Conservation (phyloP, 441 rosid species). For the Viola pubescens region DNA sequence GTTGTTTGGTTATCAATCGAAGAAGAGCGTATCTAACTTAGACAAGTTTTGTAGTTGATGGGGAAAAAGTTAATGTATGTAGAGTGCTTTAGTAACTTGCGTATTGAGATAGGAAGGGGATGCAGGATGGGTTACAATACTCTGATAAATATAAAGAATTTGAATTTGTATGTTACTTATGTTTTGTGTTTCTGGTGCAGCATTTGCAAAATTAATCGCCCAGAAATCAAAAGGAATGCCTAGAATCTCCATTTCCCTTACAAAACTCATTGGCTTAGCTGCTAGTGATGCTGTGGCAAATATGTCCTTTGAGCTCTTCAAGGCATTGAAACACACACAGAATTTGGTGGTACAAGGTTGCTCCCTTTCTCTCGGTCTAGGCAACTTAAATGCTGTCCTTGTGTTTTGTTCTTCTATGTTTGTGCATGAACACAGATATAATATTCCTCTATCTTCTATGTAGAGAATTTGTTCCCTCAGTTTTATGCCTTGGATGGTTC, state of each 20-base stretch:
- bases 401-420: background rate
- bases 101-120: background rate
- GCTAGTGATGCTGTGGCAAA: constrained; percentile 51
- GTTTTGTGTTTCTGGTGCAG: constrained; percentile 31
- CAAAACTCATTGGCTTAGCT: constrained; percentile 42
- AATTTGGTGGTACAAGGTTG: constrained; percentile 39
- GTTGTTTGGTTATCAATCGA: no score
- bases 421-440: background rate
- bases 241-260: constrained; percentile 42
- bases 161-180: background rate
- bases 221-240: constrained; percentile 94
- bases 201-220: constrained; percentile 51
- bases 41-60: background rate
- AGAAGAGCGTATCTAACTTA: background rate
- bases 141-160: background rate
- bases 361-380: background rate
- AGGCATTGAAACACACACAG: constrained; percentile 37
- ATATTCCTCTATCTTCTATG: background rate
- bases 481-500: background rate
- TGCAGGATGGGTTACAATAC: background rate
- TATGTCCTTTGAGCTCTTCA: constrained; percentile 54
- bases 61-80: background rate
- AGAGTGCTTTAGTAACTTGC: background rate
- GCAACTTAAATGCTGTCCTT: background rate
- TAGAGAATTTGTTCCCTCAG: no score